These are phyloP conservation scores for Fragaria ananassa DNA, from an alignment of 306 rosid genomes.

Conservation along the genomic window DNA sequence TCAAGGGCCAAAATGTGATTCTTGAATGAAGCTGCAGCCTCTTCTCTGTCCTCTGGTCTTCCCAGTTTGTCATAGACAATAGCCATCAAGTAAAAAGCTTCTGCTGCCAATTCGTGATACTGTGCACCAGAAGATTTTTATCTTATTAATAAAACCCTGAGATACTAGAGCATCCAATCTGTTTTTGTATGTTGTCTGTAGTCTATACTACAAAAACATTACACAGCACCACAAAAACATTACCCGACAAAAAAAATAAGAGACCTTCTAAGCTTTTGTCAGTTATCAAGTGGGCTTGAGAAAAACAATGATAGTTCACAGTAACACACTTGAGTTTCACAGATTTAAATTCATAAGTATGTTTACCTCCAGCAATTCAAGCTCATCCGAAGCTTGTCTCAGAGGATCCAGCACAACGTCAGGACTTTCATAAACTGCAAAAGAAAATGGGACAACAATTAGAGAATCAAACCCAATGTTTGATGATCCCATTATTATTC, in stretches of 20 bases:
- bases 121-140: conserved; percentile 31
- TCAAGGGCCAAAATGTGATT: conserved; percentile 63
- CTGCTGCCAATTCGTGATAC: conserved; percentile 93
- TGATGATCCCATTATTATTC: background rate
- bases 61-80: conserved; percentile 75
- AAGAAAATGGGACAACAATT: conserved; percentile 15
- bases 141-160: background rate
- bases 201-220: background rate
- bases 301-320: background rate
- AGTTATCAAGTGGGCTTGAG: background rate
- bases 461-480: background rate
- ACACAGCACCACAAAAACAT: background rate
- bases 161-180: background rate
- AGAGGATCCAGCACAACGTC: conserved; percentile 67
- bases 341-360: conserved; percentile 13
- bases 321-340: background rate
- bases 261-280: background rate
- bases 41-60: conserved; percentile 66
- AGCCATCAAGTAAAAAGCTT: conserved; percentile 92
- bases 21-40: conserved; percentile 72
- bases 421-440: conserved; percentile 50
- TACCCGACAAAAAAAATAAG: background rate
- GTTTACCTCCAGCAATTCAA: conserved; percentile 81
- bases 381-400: conserved; percentile 79
- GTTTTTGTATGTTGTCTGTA: background rate